Evolutionary conservation across 306 rosid species (phyloP), one percentile per base, ranked within the genome.

Genomic region (Senna siamea): DNA sequence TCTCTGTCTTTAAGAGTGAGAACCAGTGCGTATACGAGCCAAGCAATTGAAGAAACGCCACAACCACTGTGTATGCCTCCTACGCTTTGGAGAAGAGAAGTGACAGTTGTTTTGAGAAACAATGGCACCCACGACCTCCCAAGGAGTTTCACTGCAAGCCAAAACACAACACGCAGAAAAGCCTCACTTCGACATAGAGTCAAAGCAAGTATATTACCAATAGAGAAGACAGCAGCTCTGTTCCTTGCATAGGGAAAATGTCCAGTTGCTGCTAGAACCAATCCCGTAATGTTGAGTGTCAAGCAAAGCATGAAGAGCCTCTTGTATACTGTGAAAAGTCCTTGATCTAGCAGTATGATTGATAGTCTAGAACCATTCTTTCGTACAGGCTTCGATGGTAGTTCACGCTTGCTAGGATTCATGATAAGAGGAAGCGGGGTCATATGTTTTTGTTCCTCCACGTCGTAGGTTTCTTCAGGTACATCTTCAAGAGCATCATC

Each of bases 31-130:
- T 86, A 83, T 4, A 72, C 9, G 4, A 86, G 81, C 90, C 90
- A 86, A 1, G 84, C 88, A 46, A 86, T 69, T 0, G 90, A 86
- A 12, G 86, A 81, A 23, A 86, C 52, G 1, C 90, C 90, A 51
- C 84, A 86, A 2, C 90, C 86, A 37, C 90, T 83, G 18, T 86
- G 90, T 38, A 86, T 79, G 15, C 90, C 86, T 14, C 90, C 90
- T 1, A 86, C 46, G 37, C 90, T 86, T 67, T 86, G 90, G 3
- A 86, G 81, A 28, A 86, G 47, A 10, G 88, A 62, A 0, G 90
- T 86, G 0, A 62, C 46, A 0, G 79, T 66, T 13, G 90, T 86
- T 55, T 83, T 86, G 44, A 83, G 5, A 67, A 23, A 48, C 4
- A 86, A 59, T 30, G 90, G 90, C 0, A 86, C 59, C 84, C 84